Conservation (phyloP, 2,329 filamentous ascomycete genomes). For the Lasiodiplodia theobromae region DNA sequence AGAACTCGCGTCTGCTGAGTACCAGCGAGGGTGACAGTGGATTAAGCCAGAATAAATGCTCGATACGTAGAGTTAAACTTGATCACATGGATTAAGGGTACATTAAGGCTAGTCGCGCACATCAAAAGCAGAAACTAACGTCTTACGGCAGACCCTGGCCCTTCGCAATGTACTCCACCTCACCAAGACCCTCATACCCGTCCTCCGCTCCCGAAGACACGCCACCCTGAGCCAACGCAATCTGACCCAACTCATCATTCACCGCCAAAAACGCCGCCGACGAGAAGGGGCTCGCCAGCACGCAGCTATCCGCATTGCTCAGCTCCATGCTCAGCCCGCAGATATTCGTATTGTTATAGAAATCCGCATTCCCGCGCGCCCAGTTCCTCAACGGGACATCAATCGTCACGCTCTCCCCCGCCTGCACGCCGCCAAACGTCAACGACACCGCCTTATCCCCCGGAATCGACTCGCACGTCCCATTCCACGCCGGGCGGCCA, state of each 20-base stretch:
- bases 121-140: no score
- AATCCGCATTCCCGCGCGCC: not conserved
- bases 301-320: constrained; percentile 36
- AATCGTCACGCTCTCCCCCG: constrained; percentile 27
- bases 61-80: no score
- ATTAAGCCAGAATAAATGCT: no score
- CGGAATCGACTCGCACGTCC: not conserved
- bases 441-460: not conserved
- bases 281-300: constrained; percentile 43
- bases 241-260: constrained; percentile 40
- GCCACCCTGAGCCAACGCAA: constrained; percentile 46
- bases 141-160: constrained; percentile 16
- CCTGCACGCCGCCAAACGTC: constrained; percentile 26
- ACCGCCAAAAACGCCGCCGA: constrained; percentile 43
- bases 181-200: constrained; percentile 8
- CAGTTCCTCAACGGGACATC: constrained; percentile 2
- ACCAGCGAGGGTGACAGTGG: no score
- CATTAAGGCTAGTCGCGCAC: no score
- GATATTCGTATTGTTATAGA: not conserved
- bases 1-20: no score
- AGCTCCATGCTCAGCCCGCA: constrained; percentile 35
- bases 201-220: constrained; percentile 33
- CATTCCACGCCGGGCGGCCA: not conserved
- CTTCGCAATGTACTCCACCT: constrained; percentile 10
- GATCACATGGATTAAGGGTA: no score